Evolutionary conservation across 2,329 filamentous ascomycete species (phyloP).

Genomic region (Delphinella strobiligena): DNA sequence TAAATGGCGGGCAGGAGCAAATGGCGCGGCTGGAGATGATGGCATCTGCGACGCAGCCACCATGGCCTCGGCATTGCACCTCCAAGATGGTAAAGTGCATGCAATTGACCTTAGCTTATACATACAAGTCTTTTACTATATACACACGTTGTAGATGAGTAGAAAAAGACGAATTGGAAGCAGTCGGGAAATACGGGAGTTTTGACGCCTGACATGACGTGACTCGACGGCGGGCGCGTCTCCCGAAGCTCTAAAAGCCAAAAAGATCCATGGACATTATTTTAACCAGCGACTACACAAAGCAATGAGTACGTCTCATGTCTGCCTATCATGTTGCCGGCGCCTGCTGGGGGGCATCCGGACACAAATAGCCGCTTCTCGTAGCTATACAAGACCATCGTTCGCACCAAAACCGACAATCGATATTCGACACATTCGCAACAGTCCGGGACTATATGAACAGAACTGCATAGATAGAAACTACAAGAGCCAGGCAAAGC

Average conservation of each 20-base stretch:
- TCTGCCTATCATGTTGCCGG: conserved; percentile 1
- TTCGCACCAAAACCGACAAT: conserved; percentile 68
- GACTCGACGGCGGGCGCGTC: not conserved
- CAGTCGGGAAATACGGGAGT: no score
- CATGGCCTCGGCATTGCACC: no score
- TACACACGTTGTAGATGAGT: no score
- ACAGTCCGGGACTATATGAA: conserved; percentile 68
- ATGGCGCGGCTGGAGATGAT: no score
- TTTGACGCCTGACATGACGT: not conserved
- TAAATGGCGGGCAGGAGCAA: no score
- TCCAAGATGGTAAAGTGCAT: no score
- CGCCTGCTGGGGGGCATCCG: conserved; percentile 1
- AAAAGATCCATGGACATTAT: no score
- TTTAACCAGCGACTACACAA: no score
- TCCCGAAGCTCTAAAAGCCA: not conserved
- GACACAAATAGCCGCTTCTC: not conserved
- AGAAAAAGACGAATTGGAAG: no score
- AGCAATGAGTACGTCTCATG: conserved; percentile 3
- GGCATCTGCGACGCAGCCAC: no score
- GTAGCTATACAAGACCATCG: conserved; percentile 44
- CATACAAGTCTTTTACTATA: no score
- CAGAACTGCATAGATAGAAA: conserved; percentile 78
- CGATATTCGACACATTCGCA: conserved; percentile 81
- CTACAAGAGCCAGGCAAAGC: conserved; percentile 47
- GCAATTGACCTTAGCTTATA: no score